Conservation (phyloP, 768 basidiomycete species). For the Galerina marginata region DNA sequence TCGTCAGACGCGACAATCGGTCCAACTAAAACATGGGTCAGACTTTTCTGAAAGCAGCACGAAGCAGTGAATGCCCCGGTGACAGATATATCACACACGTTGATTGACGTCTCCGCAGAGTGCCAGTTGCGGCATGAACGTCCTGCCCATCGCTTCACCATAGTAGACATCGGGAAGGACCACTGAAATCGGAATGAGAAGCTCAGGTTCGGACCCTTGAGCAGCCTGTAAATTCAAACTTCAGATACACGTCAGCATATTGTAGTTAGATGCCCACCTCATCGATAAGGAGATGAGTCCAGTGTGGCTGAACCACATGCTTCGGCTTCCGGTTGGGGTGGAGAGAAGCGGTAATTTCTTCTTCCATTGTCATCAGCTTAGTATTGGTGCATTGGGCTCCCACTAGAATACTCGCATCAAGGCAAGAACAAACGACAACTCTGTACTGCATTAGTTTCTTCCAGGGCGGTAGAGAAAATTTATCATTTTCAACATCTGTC, state of each 20-base stretch:
- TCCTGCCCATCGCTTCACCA: constrained; percentile 8
- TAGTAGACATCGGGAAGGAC: constrained; percentile 36
- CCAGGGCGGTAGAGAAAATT: constrained; percentile 52
- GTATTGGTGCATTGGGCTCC: constrained; percentile 51
- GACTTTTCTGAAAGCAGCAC: background rate
- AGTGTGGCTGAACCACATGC: constrained; percentile 46
- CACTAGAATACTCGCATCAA: constrained; percentile 51
- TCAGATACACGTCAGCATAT: background rate
- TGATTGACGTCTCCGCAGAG: constrained; percentile 60
- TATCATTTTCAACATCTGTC: constrained; percentile 51
- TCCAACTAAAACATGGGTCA: constrained; percentile 41
- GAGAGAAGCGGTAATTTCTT: constrained; percentile 38
- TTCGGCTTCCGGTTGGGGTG: constrained; percentile 42
- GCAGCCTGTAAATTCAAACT: constrained; percentile 42
- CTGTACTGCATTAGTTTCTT: constrained; percentile 49
- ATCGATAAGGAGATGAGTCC: constrained; percentile 59
- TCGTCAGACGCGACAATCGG: constrained; percentile 51
- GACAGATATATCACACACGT: constrained; percentile 33
- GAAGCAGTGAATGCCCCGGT: background rate
- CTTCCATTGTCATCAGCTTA: constrained; percentile 44
- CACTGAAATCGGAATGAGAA: constrained; percentile 55
- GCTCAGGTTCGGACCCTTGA: constrained; percentile 58
- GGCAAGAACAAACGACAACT: constrained; percentile 52
- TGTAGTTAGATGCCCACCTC: constrained; percentile 35
- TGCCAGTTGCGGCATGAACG: constrained; percentile 47